Percentiles rank a stretch among this genome's conserved stretches.
Conservation (phyloP, 1,284 basidiomycete genomes). For the Trametes sp. region DNA sequence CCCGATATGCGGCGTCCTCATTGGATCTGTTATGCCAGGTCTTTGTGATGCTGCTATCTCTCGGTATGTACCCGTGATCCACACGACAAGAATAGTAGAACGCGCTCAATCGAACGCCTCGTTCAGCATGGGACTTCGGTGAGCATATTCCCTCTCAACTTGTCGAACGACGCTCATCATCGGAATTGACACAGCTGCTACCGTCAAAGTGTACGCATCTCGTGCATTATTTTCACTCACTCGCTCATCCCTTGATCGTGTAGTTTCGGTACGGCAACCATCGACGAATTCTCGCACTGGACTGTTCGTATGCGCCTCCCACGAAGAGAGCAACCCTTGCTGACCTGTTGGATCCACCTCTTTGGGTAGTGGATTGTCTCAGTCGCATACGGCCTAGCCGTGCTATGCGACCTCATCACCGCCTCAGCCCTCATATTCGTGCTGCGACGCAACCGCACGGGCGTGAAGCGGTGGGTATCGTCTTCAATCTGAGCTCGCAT, state of each 20-base stretch:
- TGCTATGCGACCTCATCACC: slow-evolving; percentile 5
- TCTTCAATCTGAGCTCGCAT: neutral
- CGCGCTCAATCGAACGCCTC: neutral
- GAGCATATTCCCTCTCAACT: neutral
- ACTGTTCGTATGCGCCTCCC: neutral
- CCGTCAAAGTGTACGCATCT: slow-evolving; percentile 2
- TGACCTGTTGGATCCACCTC: neutral
- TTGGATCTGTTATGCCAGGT: neutral
- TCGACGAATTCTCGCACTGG: neutral
- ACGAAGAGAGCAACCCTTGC: neutral
- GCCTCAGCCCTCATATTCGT: slow-evolving; percentile 7
- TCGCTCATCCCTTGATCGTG: no score
- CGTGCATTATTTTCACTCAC: no score
- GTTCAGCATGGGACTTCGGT: neutral
- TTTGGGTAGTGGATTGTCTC: slow-evolving; percentile 14
- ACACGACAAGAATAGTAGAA: no score
- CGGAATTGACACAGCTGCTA: neutral
- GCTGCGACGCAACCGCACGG: slow-evolving; percentile 9
- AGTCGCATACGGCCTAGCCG: slow-evolving; percentile 3
- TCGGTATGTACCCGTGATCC: neutral
- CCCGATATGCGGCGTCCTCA: neutral
- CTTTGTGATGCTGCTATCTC: neutral
- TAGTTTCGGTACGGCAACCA: slow-evolving; percentile 2
- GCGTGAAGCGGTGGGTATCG: slow-evolving; percentile 10
- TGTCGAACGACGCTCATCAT: neutral